A percentile compares a stretch with the other conserved stretches of the same genome.
phyloP scores from a whole-genome alignment of 1,284 basidiomycete species.

The Mycena citricolor region DNA sequence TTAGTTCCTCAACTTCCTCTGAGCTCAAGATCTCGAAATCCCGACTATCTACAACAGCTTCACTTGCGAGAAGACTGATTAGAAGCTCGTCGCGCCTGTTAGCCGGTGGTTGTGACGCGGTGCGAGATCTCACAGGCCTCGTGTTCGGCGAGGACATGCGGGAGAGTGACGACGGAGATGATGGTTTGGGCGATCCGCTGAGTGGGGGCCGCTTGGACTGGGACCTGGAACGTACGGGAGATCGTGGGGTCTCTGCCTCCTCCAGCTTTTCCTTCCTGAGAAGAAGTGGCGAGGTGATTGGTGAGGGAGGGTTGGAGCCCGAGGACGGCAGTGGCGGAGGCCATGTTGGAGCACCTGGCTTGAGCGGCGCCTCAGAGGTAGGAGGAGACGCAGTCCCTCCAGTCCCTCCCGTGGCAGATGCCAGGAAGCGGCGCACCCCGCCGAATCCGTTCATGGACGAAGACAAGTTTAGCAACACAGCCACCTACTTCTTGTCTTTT shows the following conservation, averaged over 20 bases:
- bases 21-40: slow-evolving; percentile 72
- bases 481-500: too few relatives aligned
- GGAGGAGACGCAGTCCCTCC: slow-evolving; percentile 18
- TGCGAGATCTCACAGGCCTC: slow-evolving; percentile 36
- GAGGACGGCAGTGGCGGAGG: slow-evolving; percentile 44
- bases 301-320: slow-evolving; percentile 21
- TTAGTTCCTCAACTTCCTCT: slow-evolving; percentile 89
- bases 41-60: slow-evolving; percentile 82
- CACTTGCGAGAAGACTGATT: slow-evolving; percentile 80
- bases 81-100: slow-evolving; percentile 76
- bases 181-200: too few relatives aligned
- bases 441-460: slow-evolving; percentile 22
- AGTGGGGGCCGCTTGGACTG: slow-evolving; percentile 4
- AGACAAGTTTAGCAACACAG: not conserved
- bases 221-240: slow-evolving; percentile 16
- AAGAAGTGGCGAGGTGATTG: slow-evolving; percentile 47
- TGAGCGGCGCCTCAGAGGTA: slow-evolving; percentile 15
- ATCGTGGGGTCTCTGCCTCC: slow-evolving; percentile 24
- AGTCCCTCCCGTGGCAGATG: slow-evolving; percentile 20
- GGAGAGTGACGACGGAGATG: slow-evolving; percentile 19
- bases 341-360: slow-evolving; percentile 41
- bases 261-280: slow-evolving; percentile 53
- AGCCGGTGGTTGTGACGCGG: slow-evolving; percentile 41
- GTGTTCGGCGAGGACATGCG: slow-evolving; percentile 22
- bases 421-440: slow-evolving; percentile 22